These are phyloP conservation scores for Penicillium bovifimosum DNA, from an alignment of 495 filamentous ascomycete species.

Conservation along the genomic window DNA sequence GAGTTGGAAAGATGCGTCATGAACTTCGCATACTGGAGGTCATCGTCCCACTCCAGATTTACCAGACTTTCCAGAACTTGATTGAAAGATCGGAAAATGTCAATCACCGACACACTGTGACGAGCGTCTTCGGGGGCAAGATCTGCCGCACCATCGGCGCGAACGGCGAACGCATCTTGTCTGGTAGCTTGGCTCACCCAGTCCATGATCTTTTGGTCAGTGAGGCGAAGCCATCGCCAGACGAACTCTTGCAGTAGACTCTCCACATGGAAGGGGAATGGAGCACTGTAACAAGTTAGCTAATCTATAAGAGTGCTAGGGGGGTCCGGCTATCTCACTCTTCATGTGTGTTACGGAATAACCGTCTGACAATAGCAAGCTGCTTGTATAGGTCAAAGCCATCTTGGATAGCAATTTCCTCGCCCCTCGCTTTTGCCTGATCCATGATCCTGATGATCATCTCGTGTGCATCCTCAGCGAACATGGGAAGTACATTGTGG, in stretches of 20 bases:
- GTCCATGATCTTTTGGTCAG: conserved; percentile 69
- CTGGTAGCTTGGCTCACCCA: conserved; percentile 88
- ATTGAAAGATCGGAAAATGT: conserved; percentile 91
- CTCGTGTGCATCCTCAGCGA: conserved; percentile 79
- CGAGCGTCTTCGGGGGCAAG: conserved; percentile 73
- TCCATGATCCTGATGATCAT: conserved; percentile 76
- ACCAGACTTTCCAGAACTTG: conserved; percentile 82
- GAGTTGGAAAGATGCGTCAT: conserved; percentile 93
- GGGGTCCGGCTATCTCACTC: conserved; percentile 32
- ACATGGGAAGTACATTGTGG: conserved; percentile 77
- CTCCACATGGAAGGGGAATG: conserved; percentile 84
- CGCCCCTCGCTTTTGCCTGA: conserved; percentile 56
- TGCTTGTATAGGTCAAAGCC: conserved; percentile 91
- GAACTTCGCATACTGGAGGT: conserved; percentile 89
- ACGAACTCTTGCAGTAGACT: conserved; percentile 82
- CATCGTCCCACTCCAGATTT: conserved; percentile 84
- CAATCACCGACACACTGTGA: conserved; percentile 88
- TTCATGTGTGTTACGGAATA: conserved; percentile 68
- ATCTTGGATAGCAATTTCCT: conserved; percentile 80
- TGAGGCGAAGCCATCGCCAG: conserved; percentile 85
- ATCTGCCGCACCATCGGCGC: conserved; percentile 51
- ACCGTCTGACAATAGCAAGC: conserved; percentile 72
- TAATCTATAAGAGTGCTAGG: neutral
- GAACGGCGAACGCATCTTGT: conserved; percentile 75
- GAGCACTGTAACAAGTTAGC: conserved; percentile 24